These are phyloP conservation scores for Globomyces pollinis-pini DNA, from an alignment of 192 early-diverging fungal genomes.

Conservation along the genomic window DNA sequence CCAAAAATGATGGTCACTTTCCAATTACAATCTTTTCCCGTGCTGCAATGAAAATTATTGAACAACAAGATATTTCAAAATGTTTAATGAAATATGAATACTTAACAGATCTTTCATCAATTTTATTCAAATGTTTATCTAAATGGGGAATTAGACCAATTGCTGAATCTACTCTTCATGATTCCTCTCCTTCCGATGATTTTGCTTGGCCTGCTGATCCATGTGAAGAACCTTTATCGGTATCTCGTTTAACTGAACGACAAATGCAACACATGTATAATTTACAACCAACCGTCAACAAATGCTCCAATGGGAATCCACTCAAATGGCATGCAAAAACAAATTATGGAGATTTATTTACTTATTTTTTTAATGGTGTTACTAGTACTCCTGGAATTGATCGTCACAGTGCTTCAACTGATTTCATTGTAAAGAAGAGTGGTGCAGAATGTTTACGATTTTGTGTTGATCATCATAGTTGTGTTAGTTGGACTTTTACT, in stretches of 20 bases:
- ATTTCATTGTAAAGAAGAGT: not conserved
- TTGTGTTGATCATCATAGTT: not conserved
- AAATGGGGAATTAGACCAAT: not conserved
- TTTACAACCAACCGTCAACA: not conserved
- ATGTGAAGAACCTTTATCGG: not conserved
- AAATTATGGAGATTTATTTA: not conserved
- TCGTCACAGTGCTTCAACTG: not conserved
- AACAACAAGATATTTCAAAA: not conserved
- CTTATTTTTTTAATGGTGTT: not conserved
- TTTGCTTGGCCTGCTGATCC: constrained; percentile 7
- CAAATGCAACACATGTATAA: not conserved
- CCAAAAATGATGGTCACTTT: not conserved
- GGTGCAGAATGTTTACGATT: not conserved
- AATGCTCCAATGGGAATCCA: not conserved
- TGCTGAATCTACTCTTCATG: not conserved
- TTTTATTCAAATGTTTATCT: constrained; percentile 1
- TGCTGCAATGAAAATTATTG: not conserved
- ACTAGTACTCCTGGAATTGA: not conserved
- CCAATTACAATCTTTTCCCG: constrained; percentile 3
- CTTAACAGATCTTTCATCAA: not conserved
- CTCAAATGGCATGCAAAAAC: not conserved
- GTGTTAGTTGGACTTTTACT: not conserved
- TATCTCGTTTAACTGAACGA: not conserved
- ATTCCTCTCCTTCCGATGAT: not conserved
- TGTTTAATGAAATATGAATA: not conserved